Conservation (phyloP, 495 filamentous ascomycete species). For the Cenococcum geophilum region DNA sequence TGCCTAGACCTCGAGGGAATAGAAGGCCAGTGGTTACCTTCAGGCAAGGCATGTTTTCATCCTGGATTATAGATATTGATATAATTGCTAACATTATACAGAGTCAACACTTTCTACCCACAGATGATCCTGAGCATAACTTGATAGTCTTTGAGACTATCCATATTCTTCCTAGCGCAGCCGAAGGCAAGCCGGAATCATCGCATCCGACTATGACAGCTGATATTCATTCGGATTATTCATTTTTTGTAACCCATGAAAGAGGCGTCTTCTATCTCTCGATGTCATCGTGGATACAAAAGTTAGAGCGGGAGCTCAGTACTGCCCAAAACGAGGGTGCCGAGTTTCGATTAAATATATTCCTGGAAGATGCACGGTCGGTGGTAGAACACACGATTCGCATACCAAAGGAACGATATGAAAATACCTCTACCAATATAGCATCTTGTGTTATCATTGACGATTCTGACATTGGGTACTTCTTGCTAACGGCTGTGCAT, state of each 20-base stretch:
- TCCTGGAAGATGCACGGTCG: constrained; percentile 58
- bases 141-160: constrained; percentile 35
- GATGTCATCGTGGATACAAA: constrained; percentile 65
- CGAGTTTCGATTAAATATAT: constrained; percentile 64
- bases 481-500: constrained; percentile 64
- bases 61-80: not conserved
- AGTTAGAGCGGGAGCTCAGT: constrained; percentile 68
- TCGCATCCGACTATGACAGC: constrained; percentile 41
- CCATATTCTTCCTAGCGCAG: not conserved
- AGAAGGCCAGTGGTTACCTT: constrained; percentile 77
- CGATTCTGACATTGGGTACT: constrained; percentile 70
- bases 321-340: constrained; percentile 57
- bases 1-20: constrained; percentile 76
- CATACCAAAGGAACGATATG: constrained; percentile 38
- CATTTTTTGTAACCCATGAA: constrained; percentile 69
- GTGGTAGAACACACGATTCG: constrained; percentile 53
- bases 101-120: constrained; percentile 7
- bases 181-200: not conserved
- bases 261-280: constrained; percentile 66
- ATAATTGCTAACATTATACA: not conserved
- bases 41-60: constrained; percentile 15
- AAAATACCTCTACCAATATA: constrained; percentile 5
- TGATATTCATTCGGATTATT: constrained; percentile 67
- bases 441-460: constrained; percentile 56
- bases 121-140: constrained; percentile 45